Conservation (phyloP, 139 green algal genomes). For the Chlorella ohadii region DNA sequence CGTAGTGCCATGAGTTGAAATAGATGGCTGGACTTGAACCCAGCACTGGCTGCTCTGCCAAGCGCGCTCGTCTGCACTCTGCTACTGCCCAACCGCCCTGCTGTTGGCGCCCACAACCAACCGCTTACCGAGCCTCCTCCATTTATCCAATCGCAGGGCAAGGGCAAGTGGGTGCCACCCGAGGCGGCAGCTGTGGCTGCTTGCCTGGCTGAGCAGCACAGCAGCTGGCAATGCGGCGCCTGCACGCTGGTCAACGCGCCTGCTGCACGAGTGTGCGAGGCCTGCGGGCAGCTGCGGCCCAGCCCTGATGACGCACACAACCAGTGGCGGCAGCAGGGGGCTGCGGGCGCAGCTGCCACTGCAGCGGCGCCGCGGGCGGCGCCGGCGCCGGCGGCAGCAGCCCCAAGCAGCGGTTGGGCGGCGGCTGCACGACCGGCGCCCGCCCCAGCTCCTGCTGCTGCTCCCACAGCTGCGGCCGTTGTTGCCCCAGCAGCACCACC, state of each 20-base stretch:
- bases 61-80: too few species aligned
- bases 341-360: constrained; percentile 6
- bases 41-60: too few species aligned
- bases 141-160: constrained; percentile 5
- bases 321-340: constrained; percentile 26
- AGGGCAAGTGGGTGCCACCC: constrained; percentile 69
- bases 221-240: constrained; percentile 58
- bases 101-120: neutral
- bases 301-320: constrained; percentile 10
- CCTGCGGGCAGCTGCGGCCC: constrained; percentile 40
- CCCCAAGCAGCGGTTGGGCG: constrained; percentile 5
- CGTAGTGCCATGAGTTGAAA: too few species aligned
- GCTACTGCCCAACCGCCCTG: neutral
- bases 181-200: constrained; percentile 69
- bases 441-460: neutral
- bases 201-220: constrained; percentile 43
- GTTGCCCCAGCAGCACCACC: neutral
- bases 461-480: neutral
- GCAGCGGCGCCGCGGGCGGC: neutral
- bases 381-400: neutral
- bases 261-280: constrained; percentile 52
- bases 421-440: neutral
- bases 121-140: too few species aligned
- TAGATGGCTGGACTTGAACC: too few species aligned
- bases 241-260: constrained; percentile 70